Percentiles rank a stretch among this genome's conserved stretches.
These are phyloP conservation scores for Pichia norvegensis DNA, from an alignment of 1,139 yeast genomes.

Conservation along the genomic window DNA sequence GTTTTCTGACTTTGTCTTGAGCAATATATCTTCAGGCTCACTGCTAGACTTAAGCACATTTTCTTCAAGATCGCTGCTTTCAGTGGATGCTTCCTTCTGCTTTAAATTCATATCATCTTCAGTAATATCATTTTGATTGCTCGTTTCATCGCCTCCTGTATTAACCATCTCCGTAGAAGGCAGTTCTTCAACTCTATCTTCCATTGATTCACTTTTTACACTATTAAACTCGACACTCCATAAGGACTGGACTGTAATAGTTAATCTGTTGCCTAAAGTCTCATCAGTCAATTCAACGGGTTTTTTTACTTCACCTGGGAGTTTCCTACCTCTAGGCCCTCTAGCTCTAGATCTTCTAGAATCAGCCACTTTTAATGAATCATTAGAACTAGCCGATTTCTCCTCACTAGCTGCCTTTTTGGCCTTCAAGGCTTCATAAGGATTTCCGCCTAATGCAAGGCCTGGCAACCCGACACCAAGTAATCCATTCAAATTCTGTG, in stretches of 20 bases:
- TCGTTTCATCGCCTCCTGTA: no score
- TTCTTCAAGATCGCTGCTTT: no score
- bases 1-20: no score
- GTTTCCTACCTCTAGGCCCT: slow-evolving; percentile 73
- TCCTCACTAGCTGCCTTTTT: slow-evolving; percentile 10
- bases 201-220: not conserved
- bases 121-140: no score
- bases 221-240: slow-evolving; percentile 29
- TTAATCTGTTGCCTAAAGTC: slow-evolving; percentile 27
- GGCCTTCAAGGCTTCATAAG: slow-evolving; percentile 8
- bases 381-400: not conserved
- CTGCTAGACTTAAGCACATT: no score
- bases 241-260: slow-evolving; percentile 31
- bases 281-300: slow-evolving; percentile 36
- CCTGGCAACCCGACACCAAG: slow-evolving; percentile 61
- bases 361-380: slow-evolving; percentile 22
- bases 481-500: slow-evolving; percentile 49
- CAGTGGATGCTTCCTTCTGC: no score
- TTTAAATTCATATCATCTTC: no score
- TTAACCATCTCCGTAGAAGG: no score
- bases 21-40: no score
- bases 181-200: not conserved
- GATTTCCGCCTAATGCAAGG: slow-evolving; percentile 30
- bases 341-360: slow-evolving; percentile 47
- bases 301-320: slow-evolving; percentile 55